phyloP scores from a whole-genome alignment of 2,329 filamentous ascomycete genomes.

The Penicillium palitans region DNA sequence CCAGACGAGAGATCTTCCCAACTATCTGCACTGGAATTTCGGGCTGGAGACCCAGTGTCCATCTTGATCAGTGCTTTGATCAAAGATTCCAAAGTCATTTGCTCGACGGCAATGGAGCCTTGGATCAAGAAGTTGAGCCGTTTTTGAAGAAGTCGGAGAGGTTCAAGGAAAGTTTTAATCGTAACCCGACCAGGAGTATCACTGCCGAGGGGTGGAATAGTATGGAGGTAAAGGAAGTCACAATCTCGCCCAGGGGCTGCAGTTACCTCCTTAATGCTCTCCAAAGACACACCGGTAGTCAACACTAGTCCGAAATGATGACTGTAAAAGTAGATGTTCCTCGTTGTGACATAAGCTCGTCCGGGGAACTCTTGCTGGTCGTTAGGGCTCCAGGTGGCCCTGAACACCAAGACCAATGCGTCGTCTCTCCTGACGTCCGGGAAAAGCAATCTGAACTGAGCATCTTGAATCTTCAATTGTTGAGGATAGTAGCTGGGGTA shows the following conservation, averaged over 20 bases:
- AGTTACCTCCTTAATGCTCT: slow-evolving; percentile 82
- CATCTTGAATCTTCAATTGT: slow-evolving; percentile 80
- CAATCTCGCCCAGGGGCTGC: slow-evolving; percentile 86
- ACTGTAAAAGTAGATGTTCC: slow-evolving; percentile 93
- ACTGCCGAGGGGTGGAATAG: slow-evolving; percentile 63
- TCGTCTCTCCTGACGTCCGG: slow-evolving; percentile 75
- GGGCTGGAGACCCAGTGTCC: slow-evolving; percentile 61
- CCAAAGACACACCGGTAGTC: slow-evolving; percentile 73
- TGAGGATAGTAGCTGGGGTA: slow-evolving; percentile 76
- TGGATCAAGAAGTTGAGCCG: slow-evolving; percentile 83
- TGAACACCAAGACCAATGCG: slow-evolving; percentile 86
- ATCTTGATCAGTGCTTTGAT: slow-evolving; percentile 73
- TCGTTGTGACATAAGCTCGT: slow-evolving; percentile 81
- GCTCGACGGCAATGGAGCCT: slow-evolving; percentile 71
- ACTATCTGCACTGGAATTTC: slow-evolving; percentile 77
- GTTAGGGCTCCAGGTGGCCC: slow-evolving; percentile 81
- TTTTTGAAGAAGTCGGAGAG: slow-evolving; percentile 75
- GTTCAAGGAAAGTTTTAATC: slow-evolving; percentile 90
- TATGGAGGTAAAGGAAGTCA: slow-evolving; percentile 87
- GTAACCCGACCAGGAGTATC: slow-evolving; percentile 72
- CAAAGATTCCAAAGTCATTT: slow-evolving; percentile 66
- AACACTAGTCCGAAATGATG: slow-evolving; percentile 89
- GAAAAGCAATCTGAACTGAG: slow-evolving; percentile 90
- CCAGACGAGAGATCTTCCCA: slow-evolving; percentile 78
- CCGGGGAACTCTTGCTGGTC: slow-evolving; percentile 77